These are phyloP conservation scores for Saussurea involucrata DNA, from an alignment of 129 eudicot species.

Conservation along the genomic window DNA sequence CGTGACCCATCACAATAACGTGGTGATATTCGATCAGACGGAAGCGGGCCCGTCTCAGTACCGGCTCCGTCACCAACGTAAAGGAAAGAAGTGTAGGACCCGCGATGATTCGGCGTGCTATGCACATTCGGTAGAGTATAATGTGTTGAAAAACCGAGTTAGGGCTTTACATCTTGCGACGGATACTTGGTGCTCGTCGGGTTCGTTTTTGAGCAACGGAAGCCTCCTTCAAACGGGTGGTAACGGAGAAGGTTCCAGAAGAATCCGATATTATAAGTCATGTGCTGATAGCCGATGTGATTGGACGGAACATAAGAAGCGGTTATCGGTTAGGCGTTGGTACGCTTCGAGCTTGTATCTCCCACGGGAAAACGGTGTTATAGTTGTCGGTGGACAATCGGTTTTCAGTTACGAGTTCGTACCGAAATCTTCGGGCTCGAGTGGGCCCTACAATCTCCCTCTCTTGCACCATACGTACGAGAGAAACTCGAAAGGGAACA, in stretches of 20 bases:
- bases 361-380: slow-evolving; percentile 41
- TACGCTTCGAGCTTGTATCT: slow-evolving; percentile 54
- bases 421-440: slow-evolving; percentile 24
- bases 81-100: slow-evolving; percentile 30
- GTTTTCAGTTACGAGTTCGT: slow-evolving; percentile 53
- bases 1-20: slow-evolving; percentile 55
- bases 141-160: slow-evolving; percentile 32
- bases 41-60: slow-evolving; percentile 43
- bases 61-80: slow-evolving; percentile 26
- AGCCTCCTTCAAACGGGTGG: slow-evolving; percentile 62
- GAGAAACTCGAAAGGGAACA: slow-evolving; percentile 46
- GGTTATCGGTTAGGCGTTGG: slow-evolving; percentile 40
- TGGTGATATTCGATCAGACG: slow-evolving; percentile 53
- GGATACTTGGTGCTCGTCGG: slow-evolving; percentile 75
- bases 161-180: slow-evolving; percentile 49
- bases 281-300: slow-evolving; percentile 48
- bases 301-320: slow-evolving; percentile 40
- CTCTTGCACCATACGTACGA: slow-evolving; percentile 46
- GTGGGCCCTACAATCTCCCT: slow-evolving; percentile 35
- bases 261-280: slow-evolving; percentile 39
- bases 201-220: slow-evolving; percentile 56
- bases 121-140: slow-evolving; percentile 74
- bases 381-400: slow-evolving; percentile 58
- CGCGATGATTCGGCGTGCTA: slow-evolving; percentile 33
- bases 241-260: slow-evolving; percentile 34